These are phyloP conservation scores for Mangifera indica DNA, from an alignment of 345 rosid genomes.

Conservation along the genomic window DNA sequence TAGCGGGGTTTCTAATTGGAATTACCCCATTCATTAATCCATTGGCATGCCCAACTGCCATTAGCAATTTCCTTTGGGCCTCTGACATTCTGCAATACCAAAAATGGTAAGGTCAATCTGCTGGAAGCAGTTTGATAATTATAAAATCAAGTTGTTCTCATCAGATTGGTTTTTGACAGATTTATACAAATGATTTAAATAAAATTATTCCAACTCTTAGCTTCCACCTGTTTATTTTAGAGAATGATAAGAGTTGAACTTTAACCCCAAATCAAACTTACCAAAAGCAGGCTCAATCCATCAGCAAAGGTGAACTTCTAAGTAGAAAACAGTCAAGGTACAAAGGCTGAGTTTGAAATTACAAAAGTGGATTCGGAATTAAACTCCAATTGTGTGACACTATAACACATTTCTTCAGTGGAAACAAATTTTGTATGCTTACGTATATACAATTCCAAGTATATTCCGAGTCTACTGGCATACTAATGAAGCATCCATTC, in stretches of 20 bases:
- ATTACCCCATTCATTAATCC: constrained; percentile 55
- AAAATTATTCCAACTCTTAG: neutral
- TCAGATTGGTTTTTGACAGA: neutral
- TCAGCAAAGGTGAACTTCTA: neutral
- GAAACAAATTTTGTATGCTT: neutral
- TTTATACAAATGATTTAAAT: neutral
- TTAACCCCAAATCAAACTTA: constrained; percentile 1
- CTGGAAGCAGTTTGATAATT: neutral
- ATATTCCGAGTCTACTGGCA: constrained; percentile 9
- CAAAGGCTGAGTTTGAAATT: constrained; percentile 5
- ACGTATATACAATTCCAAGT: constrained; percentile 3
- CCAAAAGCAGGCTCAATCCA: neutral
- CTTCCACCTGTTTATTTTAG: neutral
- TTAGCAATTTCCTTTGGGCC: constrained; percentile 44
- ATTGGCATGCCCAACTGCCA: constrained; percentile 49
- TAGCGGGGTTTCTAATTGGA: constrained; percentile 54
- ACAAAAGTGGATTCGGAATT: constrained; percentile 1
- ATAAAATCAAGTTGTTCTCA: neutral
- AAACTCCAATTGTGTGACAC: neutral
- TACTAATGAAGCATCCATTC: neutral
- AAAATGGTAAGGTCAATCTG: constrained; percentile 9
- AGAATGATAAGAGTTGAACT: neutral
- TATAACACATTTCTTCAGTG: neutral
- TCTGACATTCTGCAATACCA: constrained; percentile 57
- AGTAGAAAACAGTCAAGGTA: neutral